Evolutionary conservation across 2,329 filamentous ascomycete genomes (phyloP), one percentile per base, ranked within the genome.

Genomic region (Blumeria hordei): DNA sequence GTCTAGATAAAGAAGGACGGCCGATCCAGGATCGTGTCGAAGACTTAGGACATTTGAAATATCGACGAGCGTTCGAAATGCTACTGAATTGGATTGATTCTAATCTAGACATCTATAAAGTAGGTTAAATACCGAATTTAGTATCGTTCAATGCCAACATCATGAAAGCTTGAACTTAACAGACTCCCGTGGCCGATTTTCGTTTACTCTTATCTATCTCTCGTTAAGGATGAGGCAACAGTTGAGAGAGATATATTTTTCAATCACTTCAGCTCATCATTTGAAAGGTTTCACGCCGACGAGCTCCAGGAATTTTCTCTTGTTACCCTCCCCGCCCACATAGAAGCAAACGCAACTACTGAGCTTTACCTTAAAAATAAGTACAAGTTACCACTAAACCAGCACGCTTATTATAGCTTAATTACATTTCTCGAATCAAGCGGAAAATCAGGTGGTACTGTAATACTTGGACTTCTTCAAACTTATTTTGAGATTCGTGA

Each of bases 181-280:
- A 88, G 93, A 60, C 72, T 96, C 3, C 70, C 94, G 14, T 98
- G 92, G 88, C 92, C 92, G 0, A 71, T 93, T 0, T 96, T 95
- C 64, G 85, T 96, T 53, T 94, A 98, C 68, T 92, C 86, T 0
- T 95, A 85, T 64, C 72, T 98, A 32, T 81, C 86, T 56, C 76
- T 96, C 55, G 76, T 93, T 33, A 73, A 73, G 36, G 78, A 86
- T 57, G 80, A 79, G 59, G 76, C 77, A 41, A 86, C 94, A 57
- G 80, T 81, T 12, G 80, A 84, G 60, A 71, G 74, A 1, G 41
- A 47, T 12, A 47, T 28, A 21, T 90, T 94, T 64, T 80, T 93
- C 58, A 74, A 77, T 33, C 72, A 75, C 4, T 80, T 85, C 63
- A 80, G 79, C 55, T 63, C 67, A 1, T 67, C 80, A 55, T 96